phyloP scores from a whole-genome alignment of 2,329 filamentous ascomycete genomes.

The Botrytis aclada region DNA sequence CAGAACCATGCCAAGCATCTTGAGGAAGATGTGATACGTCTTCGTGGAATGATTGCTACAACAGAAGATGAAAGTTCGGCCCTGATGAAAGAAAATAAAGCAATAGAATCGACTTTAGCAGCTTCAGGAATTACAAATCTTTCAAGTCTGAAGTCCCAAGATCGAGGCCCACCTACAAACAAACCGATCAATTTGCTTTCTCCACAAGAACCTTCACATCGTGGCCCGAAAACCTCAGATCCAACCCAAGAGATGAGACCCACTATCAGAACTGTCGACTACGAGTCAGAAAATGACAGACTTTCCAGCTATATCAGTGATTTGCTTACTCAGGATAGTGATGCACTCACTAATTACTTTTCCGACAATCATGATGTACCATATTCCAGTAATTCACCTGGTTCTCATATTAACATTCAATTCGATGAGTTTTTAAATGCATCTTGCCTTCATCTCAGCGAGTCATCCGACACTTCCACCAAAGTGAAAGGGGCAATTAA shows the following conservation, averaged over 20 bases:
- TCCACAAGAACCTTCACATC: not conserved
- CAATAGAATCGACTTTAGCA: conserved; percentile 22
- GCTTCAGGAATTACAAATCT: not conserved
- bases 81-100: conserved; percentile 29
- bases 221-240: not conserved
- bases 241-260: not conserved
- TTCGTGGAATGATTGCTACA: conserved; percentile 31
- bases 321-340: not conserved
- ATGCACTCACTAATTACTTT: not conserved
- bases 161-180: not conserved
- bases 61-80: conserved; percentile 25
- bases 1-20: conserved; percentile 34
- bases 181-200: not conserved
- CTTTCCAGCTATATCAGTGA: conserved; percentile 6
- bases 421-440: conserved; percentile 7
- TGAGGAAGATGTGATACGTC: conserved; percentile 33
- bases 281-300: conserved; percentile 7
- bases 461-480: not conserved
- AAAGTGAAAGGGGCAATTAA: not conserved
- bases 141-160: not conserved
- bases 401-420: not conserved
- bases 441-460: not conserved
- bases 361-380: not conserved
- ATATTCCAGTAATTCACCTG: not conserved
- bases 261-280: not conserved